A percentile compares a stretch with the other conserved stretches of the same genome.
These are phyloP conservation scores for Ustilago hordei DNA, from an alignment of 1,284 basidiomycete genomes.

Conservation along the genomic window DNA sequence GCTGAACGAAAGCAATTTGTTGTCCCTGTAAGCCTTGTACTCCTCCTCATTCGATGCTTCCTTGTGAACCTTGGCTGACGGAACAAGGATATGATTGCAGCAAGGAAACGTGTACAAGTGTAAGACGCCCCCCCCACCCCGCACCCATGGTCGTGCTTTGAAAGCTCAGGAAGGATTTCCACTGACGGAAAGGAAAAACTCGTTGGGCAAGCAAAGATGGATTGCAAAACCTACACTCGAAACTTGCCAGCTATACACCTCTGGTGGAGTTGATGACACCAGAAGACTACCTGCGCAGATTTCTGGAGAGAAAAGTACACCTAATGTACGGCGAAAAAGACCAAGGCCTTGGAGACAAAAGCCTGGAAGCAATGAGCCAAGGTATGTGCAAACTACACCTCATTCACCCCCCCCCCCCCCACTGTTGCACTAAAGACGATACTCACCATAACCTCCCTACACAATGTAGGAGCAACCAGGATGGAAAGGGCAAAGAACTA, in stretches of 20 bases:
- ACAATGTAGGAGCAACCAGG: constrained; percentile 24
- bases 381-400: constrained; percentile 15
- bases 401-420: too few species aligned
- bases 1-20: constrained; percentile 17
- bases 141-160: background rate
- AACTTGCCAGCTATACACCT: constrained; percentile 15
- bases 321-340: constrained; percentile 39
- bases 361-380: constrained; percentile 43
- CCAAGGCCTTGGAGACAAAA: constrained; percentile 38
- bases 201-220: constrained; percentile 18
- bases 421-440: background rate
- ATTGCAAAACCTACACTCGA: constrained; percentile 20
- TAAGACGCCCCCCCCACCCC: too few species aligned
- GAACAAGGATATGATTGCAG: background rate
- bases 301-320: constrained; percentile 26
- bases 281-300: constrained; percentile 5
- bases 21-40: constrained; percentile 9
- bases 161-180: background rate
- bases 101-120: constrained; percentile 54
- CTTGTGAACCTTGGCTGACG: background rate
- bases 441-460: background rate
- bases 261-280: background rate
- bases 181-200: too few species aligned
- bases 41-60: background rate
- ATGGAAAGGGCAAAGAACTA: constrained; percentile 38